Conservation (phyloP, 768 basidiomycete genomes). For the Tulasnella sp. region DNA sequence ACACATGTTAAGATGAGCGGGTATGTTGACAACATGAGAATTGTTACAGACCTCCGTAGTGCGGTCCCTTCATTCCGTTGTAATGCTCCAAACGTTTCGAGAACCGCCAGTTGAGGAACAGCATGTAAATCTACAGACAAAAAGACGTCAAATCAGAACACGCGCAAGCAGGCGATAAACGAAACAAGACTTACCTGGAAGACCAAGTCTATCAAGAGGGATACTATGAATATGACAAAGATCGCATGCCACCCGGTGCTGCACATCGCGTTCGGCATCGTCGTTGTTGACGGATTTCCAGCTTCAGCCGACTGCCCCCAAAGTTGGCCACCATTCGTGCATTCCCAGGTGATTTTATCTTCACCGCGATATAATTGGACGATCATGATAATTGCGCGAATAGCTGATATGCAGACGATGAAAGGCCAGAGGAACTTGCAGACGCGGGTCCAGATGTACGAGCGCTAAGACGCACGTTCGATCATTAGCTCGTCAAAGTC, state of each 20-base stretch:
- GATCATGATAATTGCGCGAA: constrained; percentile 70
- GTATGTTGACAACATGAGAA: not conserved
- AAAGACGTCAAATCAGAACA: constrained; percentile 15
- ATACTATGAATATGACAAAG: constrained; percentile 62
- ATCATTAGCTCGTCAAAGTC: not conserved
- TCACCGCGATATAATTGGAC: constrained; percentile 67
- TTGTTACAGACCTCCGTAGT: constrained; percentile 53
- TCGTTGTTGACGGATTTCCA: constrained; percentile 40
- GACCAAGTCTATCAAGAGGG: constrained; percentile 58
- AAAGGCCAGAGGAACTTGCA: constrained; percentile 69
- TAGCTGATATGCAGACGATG: constrained; percentile 57
- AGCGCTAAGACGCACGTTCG: constrained; percentile 46
- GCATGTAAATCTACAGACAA: constrained; percentile 61
- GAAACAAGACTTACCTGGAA: constrained; percentile 53
- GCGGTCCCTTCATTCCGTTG: constrained; percentile 58
- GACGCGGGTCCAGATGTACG: constrained; percentile 64
- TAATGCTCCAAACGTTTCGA: constrained; percentile 67
- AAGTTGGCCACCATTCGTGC: constrained; percentile 63
- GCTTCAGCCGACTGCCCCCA: constrained; percentile 43
- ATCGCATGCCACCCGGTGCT: constrained; percentile 56
- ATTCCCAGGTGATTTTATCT: constrained; percentile 66
- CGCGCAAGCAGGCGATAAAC: constrained; percentile 35
- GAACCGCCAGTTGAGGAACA: constrained; percentile 71
- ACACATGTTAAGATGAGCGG: constrained; percentile 15
- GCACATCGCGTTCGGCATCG: constrained; percentile 56